These are phyloP conservation scores for Cyclospora cayetanensis DNA, from an alignment of 169 alveolate species.

Conservation along the genomic window DNA sequence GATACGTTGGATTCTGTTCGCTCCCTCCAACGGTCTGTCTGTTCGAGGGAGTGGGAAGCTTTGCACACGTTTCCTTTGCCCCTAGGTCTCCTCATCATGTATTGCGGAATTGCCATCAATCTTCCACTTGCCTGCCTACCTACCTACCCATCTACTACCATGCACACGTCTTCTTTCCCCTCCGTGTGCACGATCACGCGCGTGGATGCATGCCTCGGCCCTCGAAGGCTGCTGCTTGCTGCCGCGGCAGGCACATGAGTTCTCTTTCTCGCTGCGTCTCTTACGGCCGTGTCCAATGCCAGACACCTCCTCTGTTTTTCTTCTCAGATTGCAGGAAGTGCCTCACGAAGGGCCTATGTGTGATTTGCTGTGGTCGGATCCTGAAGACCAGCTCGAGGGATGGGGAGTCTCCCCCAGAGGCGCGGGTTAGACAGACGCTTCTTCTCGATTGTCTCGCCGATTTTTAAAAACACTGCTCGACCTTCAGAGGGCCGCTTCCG, in stretches of 20 bases:
- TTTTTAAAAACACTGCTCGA: too few relatives aligned
- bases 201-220: neutral
- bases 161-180: too few relatives aligned
- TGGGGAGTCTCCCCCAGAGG: slow-evolving; percentile 99
- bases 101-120: neutral
- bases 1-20: slow-evolving; percentile 78
- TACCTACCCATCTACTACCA: too few relatives aligned
- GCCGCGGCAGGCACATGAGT: too few relatives aligned
- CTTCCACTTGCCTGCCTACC: neutral
- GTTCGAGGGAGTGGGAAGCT: too few relatives aligned
- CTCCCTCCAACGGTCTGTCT: too few relatives aligned
- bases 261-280: neutral
- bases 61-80: too few relatives aligned
- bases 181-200: too few relatives aligned
- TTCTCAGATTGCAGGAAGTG: slow-evolving; percentile 91
- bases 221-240: neutral
- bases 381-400: slow-evolving; percentile 96
- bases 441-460: neutral
- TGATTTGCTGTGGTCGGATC: slow-evolving; percentile 99
- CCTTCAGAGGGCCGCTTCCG: neutral
- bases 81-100: neutral
- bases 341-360: slow-evolving; percentile 99
- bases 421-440: slow-evolving; percentile 93
- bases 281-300: neutral
- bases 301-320: neutral